Evolutionary conservation across 495 filamentous ascomycete species (phyloP), one percentile per base, ranked within the genome.

Genomic region (Podospora sp.): DNA sequence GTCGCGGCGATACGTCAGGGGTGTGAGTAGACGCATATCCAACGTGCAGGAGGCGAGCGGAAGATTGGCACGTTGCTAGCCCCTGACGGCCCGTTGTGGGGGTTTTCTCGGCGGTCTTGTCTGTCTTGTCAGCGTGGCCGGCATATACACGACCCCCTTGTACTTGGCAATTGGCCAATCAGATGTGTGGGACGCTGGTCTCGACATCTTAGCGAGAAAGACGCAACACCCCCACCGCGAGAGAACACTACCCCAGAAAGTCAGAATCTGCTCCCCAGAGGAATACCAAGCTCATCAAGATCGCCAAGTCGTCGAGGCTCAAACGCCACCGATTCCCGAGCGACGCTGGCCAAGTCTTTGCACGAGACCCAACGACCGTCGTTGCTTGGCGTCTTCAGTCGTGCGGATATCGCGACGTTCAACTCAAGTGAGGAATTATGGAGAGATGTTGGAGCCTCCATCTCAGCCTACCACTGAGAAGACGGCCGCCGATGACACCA

Each of bases 151-250:
- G 40, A 14, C 40, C 2, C 11, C n/a, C 40, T 4, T 46, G 40
- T 46, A 18, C 40, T 46, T 46, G 40, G 40, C 40, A 46, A 46
- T 46, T 46, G 40, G 14, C 40, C 40, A 46, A 46, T 46, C 5
- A 46, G 40, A 14, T 2, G 40, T 2, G 40, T 46, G 40, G 40
- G 14, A 18, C 40, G 40, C 40, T 46, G 40, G 40, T 46, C 40
- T 46, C 40, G 40, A 46, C 40, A 46, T 46, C 40, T 46, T 46
- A 46, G 40, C 40, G 40, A 46, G 40, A 46, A 46, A 46, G 40
- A 46, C 40, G 40, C 40, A 46, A 46, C 40, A 46, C 40, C 40
- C 40, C 40, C 40, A 46, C 40, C 29, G 14, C 40, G 11, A 6
- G 40, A 18, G 16, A 12, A 11, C 16, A 14, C 16, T 46, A 11